A percentile compares a stretch with the other conserved stretches of the same genome.
Evolutionary conservation across 2,329 filamentous ascomycete genomes (phyloP).

Genomic region (Sclerotinia borealis): DNA sequence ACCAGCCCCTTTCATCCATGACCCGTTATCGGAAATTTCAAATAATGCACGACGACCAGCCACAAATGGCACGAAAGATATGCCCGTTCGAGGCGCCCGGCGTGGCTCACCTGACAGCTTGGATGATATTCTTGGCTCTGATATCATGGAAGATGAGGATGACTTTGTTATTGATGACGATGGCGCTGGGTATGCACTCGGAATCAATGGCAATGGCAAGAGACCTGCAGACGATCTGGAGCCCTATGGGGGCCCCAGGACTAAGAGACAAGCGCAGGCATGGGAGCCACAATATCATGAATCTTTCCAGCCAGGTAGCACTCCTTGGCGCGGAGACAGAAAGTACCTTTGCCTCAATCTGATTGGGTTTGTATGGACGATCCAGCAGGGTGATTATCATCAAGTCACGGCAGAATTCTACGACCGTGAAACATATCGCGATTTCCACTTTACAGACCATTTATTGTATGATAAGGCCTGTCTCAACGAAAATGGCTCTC

Average conservation of each 20-base stretch:
- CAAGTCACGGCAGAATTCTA: conserved; percentile 98
- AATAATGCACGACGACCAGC: conserved; percentile 55
- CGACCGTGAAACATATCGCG: conserved; percentile 82
- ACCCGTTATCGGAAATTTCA: conserved; percentile 64
- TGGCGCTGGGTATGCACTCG: conserved; percentile 77
- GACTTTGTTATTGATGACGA: conserved; percentile 95
- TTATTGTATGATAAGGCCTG: conserved; percentile 96
- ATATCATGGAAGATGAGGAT: conserved; percentile 46
- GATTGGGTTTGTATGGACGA: conserved; percentile 92
- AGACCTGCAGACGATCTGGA: conserved; percentile 45
- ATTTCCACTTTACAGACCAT: conserved; percentile 97
- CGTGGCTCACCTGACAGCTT: conserved; percentile 67
- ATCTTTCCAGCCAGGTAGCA: conserved; percentile 88
- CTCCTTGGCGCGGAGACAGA: conserved; percentile 90
- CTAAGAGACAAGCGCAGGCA: conserved; percentile 33
- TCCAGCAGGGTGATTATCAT: conserved; percentile 87
- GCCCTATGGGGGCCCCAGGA: conserved; percentile 35
- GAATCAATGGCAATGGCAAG: conserved; percentile 56
- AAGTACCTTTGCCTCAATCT: conserved; percentile 92
- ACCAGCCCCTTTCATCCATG: conserved; percentile 79
- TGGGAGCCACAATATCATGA: conserved; percentile 64
- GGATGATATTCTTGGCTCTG: conserved; percentile 70
- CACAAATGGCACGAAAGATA: conserved; percentile 47
- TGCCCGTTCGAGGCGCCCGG: conserved; percentile 46
- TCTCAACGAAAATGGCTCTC: conserved; percentile 73